Conservation (phyloP, 2,329 filamentous ascomycete species). For the Xylaria sp. region DNA sequence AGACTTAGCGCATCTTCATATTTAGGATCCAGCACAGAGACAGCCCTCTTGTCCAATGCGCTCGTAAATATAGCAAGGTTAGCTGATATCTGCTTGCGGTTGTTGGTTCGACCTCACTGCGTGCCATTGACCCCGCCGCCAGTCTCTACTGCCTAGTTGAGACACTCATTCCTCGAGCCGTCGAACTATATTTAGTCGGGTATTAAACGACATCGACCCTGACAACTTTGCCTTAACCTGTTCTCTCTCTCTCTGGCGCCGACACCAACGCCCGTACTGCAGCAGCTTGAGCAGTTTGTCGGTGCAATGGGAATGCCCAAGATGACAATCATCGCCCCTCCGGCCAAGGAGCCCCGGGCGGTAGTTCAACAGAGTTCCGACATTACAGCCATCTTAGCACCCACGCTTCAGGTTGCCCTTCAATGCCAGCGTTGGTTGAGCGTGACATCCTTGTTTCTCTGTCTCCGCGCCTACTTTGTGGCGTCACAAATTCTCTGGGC, state of each 20-base stretch:
- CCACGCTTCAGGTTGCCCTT: constrained; percentile 40
- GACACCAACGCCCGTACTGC: background rate
- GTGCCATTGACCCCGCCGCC: background rate
- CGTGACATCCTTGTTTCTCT: constrained; percentile 36
- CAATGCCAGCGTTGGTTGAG: constrained; percentile 41
- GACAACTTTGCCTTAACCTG: background rate
- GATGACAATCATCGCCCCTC: constrained; percentile 43
- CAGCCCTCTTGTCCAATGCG: background rate
- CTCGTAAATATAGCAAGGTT: background rate
- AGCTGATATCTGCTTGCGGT: background rate
- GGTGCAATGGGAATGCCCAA: constrained; percentile 29
- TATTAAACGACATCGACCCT: background rate
- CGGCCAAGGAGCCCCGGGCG: constrained; percentile 39
- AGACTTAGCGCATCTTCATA: background rate
- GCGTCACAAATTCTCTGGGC: constrained; percentile 34
- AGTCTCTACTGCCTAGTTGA: background rate
- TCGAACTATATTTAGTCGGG: constrained; percentile 5
- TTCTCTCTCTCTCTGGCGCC: background rate
- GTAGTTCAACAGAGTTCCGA: constrained; percentile 37
- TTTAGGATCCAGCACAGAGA: background rate
- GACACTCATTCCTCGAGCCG: constrained; percentile 7
- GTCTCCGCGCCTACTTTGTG: constrained; percentile 38
- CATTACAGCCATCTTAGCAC: constrained; percentile 38
- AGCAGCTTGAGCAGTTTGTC: background rate
- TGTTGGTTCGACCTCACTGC: constrained; percentile 2